Evolutionary conservation across 31 red algal genomes (phyloP), one percentile per base, ranked within the genome.

Genomic region (Endocladia muricata): DNA sequence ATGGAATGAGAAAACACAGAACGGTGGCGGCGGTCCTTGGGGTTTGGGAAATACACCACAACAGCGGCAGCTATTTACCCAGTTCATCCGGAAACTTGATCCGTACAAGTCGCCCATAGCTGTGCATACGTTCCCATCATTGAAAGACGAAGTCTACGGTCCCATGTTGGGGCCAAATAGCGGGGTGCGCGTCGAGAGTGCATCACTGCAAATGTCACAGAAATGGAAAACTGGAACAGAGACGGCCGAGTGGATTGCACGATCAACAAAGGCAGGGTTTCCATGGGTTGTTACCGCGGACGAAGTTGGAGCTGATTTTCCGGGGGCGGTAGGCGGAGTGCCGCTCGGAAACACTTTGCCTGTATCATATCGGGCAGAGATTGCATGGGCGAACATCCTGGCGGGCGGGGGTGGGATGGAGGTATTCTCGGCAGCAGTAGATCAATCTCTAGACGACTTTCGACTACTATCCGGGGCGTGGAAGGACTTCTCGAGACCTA

Each of bases 311-410:
- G 37, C 39, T 17, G 79, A 73, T 64, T 40, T 2, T 35, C 7
- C 22, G 15, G 62, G 47, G 2, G 32, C 48, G 19, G 44, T 54
- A 26, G 72, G 72, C 0, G 83, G 83, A 1, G 60, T 86, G 21
- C 72, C 60, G 29, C 51, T 58, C 48, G 83, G 41, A 0, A 67
- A 66, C 9, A 73, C 55, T 36, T 73, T 75, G 47, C 51, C 56
- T 70, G 22, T 56, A 17, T 49, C 63, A n/a, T 68, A 58, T 6
- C 77, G 77, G 8, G 77, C 47, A 13, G 77, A 49, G 4, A 41
- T 81, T 28, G 61, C 61, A 41, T 88, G 84, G 84, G 84, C 75
- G 40, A 79, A 71, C 41, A 54, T 88, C 44, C 59, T 88, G 84
- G 84, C 84, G 41, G 84, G 84, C 2, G 84, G 74, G 36, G 69